Conservation (phyloP, 768 basidiomycete species). For the Lanmaoa pseudosensibilis region DNA sequence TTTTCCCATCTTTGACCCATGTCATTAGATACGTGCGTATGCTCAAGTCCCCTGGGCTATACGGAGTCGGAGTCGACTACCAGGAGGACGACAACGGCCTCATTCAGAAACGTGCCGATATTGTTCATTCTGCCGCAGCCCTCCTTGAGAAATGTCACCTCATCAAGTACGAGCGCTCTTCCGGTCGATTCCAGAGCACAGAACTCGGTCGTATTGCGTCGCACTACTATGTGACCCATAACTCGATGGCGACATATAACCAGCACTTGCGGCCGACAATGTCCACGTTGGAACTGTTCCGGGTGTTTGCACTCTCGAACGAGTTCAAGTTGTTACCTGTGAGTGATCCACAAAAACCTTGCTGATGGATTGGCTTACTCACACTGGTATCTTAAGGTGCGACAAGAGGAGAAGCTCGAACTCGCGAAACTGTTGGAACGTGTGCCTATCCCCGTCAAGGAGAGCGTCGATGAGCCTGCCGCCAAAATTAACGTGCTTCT, state of each 20-base stretch:
- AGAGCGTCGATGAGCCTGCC: constrained; percentile 92
- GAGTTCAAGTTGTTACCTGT: constrained; percentile 93
- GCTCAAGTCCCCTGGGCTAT: constrained; percentile 85
- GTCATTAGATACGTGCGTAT: constrained; percentile 83
- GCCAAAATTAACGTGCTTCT: constrained; percentile 97
- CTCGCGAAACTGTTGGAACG: constrained; percentile 87
- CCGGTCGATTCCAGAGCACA: constrained; percentile 88
- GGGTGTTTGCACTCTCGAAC: constrained; percentile 92
- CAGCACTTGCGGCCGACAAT: constrained; percentile 88
- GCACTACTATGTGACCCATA: constrained; percentile 93
- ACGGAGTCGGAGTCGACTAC: constrained; percentile 88
- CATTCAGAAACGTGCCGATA: constrained; percentile 92
- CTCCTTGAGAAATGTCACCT: constrained; percentile 92
- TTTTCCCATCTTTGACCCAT: constrained; percentile 6
- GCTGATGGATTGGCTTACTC: constrained; percentile 2
- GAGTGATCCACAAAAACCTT: constrained; percentile 18
- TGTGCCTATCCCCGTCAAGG: constrained; percentile 97
- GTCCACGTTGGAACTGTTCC: constrained; percentile 87
- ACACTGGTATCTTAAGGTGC: constrained; percentile 42
- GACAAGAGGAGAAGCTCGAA: constrained; percentile 85
- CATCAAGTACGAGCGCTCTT: constrained; percentile 88
- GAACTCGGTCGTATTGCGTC: constrained; percentile 94
- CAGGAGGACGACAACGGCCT: constrained; percentile 79
- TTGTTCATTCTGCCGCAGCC: constrained; percentile 90
- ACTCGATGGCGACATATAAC: constrained; percentile 96